Base-by-base conservation (phyloP, 2,329 filamentous ascomycete genomes). In the Neocatenulostroma microsporum region DNA sequence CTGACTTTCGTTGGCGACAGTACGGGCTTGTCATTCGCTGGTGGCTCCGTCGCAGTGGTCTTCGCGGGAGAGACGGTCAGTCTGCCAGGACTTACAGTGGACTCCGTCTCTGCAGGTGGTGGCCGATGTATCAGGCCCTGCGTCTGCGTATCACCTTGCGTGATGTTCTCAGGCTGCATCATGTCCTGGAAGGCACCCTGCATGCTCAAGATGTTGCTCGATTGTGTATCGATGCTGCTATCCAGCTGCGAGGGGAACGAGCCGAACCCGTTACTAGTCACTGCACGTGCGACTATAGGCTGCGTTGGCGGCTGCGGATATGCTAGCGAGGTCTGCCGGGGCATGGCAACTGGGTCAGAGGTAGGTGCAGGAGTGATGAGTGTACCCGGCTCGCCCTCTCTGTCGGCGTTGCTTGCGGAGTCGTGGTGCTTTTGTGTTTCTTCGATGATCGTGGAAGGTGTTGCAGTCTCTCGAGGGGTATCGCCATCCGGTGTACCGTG, bases 131-230 rank as follows among this genome's bases (percentile, higher is more conserved):
- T 23, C 23, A 37, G 13, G 11, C 29, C 26, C 30, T 55, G 51
- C 2, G 45, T 48, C 21, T 58, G 55, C 8, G 55, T 58, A 25
- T 58, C 55, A 13, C 54, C 55, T 41, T 58, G 54, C 4, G 48
- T 54, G 13, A 56, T 39, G 13, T 34, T 35, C 30, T 57, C 52
- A 2, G 53, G 39, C 27, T 47, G 45, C 50, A 56, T 46, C 50
- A 56, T 55, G 21, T 31, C 23, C 14, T 43, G 29, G 3, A 58
- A 40, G 11, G 40, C 43, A 17, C 36, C 34, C 36, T 45, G 49
- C 51, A 58, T 57, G 2, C 30, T 15, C 5, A 18, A 12, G 8
- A 34, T 25, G 23, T 35, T 39, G 37, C 37, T 39, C 19, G 31
- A 28, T 20, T 18, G 29, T 1, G 49, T 51, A 20, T 46, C 43